A percentile compares a stretch with the other conserved stretches of the same genome.
These are phyloP conservation scores for Dianthus caryophyllus DNA, from an alignment of 148 eudicot species.

Conservation along the genomic window DNA sequence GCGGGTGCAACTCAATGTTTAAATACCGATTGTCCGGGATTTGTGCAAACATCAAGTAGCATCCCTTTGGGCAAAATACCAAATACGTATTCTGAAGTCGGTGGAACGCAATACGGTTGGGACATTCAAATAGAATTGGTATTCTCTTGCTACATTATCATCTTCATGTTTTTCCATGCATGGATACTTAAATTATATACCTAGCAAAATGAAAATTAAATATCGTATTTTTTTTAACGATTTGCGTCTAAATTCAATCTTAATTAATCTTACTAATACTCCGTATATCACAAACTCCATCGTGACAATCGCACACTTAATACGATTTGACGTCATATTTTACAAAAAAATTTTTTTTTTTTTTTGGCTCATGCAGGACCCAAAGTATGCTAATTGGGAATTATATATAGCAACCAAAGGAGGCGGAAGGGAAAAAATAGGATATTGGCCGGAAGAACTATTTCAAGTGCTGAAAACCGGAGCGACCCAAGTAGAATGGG, in stretches of 20 bases:
- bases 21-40: neutral
- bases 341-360: too few species aligned
- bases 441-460: constrained; percentile 6
- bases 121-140: neutral
- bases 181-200: too few species aligned
- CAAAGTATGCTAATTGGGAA: neutral
- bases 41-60: neutral
- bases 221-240: too few species aligned
- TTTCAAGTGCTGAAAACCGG: neutral
- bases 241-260: too few species aligned
- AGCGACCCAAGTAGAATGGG: constrained; percentile 12
- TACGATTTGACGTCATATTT: too few species aligned
- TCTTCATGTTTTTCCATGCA: too few species aligned
- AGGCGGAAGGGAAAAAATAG: neutral
- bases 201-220: too few species aligned
- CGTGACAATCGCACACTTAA: too few species aligned
- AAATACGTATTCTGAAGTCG: neutral
- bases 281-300: too few species aligned
- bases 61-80: neutral
- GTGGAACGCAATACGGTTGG: too few species aligned
- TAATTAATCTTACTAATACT: too few species aligned
- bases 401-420: neutral
- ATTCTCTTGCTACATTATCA: too few species aligned
- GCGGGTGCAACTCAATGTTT: neutral
- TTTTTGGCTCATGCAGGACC: neutral